Evolutionary conservation across 768 basidiomycete genomes (phyloP), one percentile per base, ranked within the genome.

Genomic region (Leccinum longicurvipes): DNA sequence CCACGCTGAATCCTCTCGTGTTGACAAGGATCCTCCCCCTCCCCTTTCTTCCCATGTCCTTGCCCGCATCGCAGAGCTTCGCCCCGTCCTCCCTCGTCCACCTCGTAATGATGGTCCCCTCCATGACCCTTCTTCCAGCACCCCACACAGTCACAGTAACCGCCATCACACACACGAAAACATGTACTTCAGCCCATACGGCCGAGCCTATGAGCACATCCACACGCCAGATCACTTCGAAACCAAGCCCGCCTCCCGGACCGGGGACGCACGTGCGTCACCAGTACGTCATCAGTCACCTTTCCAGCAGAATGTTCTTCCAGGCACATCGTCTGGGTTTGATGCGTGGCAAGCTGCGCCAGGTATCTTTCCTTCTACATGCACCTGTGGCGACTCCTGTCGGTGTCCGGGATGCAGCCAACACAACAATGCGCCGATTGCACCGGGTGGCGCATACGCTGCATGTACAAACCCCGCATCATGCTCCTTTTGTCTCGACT

Each of bases 81-180:
- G 87, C 7, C 85, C 87, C 3, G 84, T 90, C 19, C 81, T 88
- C 32, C 89, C 89, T 5, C 83, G 84, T 10, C 85, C 85, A 15
- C 59, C 75, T 28, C 63, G 66, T 24, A 63, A 51, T 24, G 67
- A 68, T 28, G 77, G 79, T 4, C 74, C 76, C 45, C 52, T 77
- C 17, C 82, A 83, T 60, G 69, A 78, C 58, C 79, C 82, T 17
- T 79, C 82, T 6, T 72, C 76, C 7, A 73, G 71, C 50, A 48
- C 73, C n/a, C 69, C 75, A 50, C 77, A 79, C 51, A 72, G 70
- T 17, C 76, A 79, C 51, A 50, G 67, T 12, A 59, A 61, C 52
- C 79, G 80, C 47, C 79, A 79, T 63, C 79, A 84, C 58, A 64
- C 60, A 17, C 80, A 81, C 64, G 82, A 84, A 52, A 74, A 74